Evolutionary conservation across 179 eudicot genomes (phyloP), one percentile per base, ranked within the genome.

Genomic region (Pouteria campechiana): DNA sequence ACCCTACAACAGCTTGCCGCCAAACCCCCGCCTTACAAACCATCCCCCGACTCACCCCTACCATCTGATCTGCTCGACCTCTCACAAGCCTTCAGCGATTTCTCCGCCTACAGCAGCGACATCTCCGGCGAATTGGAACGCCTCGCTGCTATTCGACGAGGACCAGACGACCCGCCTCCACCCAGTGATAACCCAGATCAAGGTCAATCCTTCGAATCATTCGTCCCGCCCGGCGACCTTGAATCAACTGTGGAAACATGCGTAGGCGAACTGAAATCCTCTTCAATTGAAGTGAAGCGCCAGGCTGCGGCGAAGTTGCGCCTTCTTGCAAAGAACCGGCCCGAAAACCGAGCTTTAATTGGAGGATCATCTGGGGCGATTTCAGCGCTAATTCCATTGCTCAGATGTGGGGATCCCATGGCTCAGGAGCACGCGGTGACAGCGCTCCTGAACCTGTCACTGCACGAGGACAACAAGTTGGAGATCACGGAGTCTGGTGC

Each of bases 401-500:
- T 90, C 9, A 57, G 72, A 4, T 74, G 79, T 25, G 28, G 66
- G 5, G 98, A 90, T 48, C 94, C 96, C 2, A 57, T 65, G 75
- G 75, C 94, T 1, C 96, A 86, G 39, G 96, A 90, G 41, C 94
- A 90, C 42, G 75, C 98, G 0, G 96, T 90, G 0, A 90, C 98
- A 3, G 96, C 96, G 3, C n/a, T 90, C 0, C 54, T 90, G 0
- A 86, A 90, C 13, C 45, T 86, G 2, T 86, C 96, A 0, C 68
- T 90, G 2, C 76, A 58, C 23, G 84, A 69, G 11, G 58, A 49
- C 2, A 90, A 86, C 49, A 76, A 73, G 55, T 12, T 23, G 7
- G 37, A 64, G 3, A 77, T 90, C 12, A 44, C 81, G 0, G 61
- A 50, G 15, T 46, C 75, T 2, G 84, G 84, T 0, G 79, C 94